Evolutionary conservation across 2,329 filamentous ascomycete genomes (phyloP).

Genomic region (Monosporascus ibericus): DNA sequence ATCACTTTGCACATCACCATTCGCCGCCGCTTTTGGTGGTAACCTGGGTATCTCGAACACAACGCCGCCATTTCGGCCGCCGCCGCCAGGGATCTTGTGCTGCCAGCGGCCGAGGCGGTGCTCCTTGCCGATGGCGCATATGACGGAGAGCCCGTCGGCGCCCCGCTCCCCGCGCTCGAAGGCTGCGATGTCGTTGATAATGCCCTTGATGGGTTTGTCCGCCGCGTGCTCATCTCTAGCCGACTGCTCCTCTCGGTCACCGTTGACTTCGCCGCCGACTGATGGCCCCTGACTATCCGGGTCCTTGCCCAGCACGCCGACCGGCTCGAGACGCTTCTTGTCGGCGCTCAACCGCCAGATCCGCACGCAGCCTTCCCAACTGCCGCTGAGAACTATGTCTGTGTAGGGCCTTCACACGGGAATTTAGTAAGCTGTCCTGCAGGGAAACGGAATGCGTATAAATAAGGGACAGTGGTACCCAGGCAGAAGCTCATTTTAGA

Average conservation of each 20-base stretch:
- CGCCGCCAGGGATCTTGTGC: slow-evolving; percentile 33
- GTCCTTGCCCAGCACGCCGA: slow-evolving; percentile 57
- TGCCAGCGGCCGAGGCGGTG: slow-evolving; percentile 82
- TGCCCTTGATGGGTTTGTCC: slow-evolving; percentile 51
- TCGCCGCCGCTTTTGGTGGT: background rate
- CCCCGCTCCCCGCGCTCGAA: slow-evolving; percentile 79
- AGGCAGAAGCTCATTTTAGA: too few relatives aligned
- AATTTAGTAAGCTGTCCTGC: background rate
- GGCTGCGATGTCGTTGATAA: slow-evolving; percentile 83
- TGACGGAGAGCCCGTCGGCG: slow-evolving; percentile 71
- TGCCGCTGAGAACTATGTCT: slow-evolving; percentile 83
- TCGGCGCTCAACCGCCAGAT: slow-evolving; percentile 82
- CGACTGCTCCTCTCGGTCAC: slow-evolving; percentile 9
- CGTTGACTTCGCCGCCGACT: slow-evolving; percentile 19
- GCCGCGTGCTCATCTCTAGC: slow-evolving; percentile 12
- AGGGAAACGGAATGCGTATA: too few relatives aligned
- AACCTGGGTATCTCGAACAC: slow-evolving; percentile 71
- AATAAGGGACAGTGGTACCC: too few relatives aligned
- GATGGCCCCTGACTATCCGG: slow-evolving; percentile 9
- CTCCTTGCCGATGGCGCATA: slow-evolving; percentile 82
- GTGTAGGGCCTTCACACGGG: slow-evolving; percentile 58
- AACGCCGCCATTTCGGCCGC: slow-evolving; percentile 75
- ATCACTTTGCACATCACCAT: background rate
- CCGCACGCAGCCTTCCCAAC: slow-evolving; percentile 86
- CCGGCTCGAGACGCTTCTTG: slow-evolving; percentile 67